Percentiles rank a stretch among this genome's conserved stretches.
Evolutionary conservation across 176 grass and related monocot species (phyloP).

Genomic region (Bothriochloa decipiens): DNA sequence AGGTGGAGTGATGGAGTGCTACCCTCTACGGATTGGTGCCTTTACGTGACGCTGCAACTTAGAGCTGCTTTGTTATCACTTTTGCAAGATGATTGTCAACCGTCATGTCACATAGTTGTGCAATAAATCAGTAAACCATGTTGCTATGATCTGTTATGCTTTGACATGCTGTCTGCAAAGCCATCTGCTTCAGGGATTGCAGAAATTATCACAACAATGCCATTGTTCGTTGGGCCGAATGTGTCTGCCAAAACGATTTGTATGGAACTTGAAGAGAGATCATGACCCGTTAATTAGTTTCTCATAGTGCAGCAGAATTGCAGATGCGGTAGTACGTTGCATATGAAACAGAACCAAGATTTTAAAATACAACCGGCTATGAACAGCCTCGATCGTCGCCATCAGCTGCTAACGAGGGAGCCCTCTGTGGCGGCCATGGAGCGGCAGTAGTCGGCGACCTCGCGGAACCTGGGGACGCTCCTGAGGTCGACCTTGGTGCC

Average conservation of each 20-base stretch:
- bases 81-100: conserved; percentile 16
- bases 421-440: conserved; percentile 64
- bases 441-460: conserved; percentile 84
- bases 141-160: not conserved
- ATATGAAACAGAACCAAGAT: not conserved
- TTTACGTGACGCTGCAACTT: conserved; percentile 12
- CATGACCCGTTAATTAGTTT: not conserved
- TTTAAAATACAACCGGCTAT: not conserved
- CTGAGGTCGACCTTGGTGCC: conserved; percentile 94
- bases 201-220: no score
- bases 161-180: not conserved
- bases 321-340: not conserved
- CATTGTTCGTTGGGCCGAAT: no score
- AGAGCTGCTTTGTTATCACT: not conserved
- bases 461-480: conserved; percentile 92
- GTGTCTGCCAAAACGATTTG: not conserved
- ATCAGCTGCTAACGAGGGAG: not conserved
- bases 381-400: not conserved
- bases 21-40: not conserved
- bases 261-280: not conserved
- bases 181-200: not conserved
- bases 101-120: not conserved
- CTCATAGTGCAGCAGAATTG: not conserved
- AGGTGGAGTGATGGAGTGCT: conserved; percentile 49
- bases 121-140: conserved; percentile 38